Evolutionary conservation across 495 filamentous ascomycete species (phyloP).

Genomic region (Thermothielavioides terrestris): DNA sequence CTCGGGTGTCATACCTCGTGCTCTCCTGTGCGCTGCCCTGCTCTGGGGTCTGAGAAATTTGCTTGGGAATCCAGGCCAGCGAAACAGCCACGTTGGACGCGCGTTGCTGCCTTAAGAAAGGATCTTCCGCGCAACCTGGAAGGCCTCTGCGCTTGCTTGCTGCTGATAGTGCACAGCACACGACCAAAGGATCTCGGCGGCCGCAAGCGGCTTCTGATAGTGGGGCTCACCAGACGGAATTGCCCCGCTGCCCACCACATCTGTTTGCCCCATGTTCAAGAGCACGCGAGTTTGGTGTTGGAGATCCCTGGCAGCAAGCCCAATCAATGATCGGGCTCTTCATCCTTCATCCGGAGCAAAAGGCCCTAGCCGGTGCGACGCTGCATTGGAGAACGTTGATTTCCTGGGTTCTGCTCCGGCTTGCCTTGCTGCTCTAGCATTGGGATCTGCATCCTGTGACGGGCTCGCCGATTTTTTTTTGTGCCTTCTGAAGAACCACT

Average conservation of each 20-base stretch:
- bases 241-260: neutral
- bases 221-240: neutral
- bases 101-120: neutral
- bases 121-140: too few species aligned
- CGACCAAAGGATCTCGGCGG: neutral
- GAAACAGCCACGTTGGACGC: too few species aligned
- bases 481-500: neutral
- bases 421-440: too few species aligned
- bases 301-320: neutral
- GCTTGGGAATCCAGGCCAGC: neutral
- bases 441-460: too few species aligned
- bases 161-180: too few species aligned
- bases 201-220: neutral
- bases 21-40: too few species aligned
- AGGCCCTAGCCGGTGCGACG: neutral
- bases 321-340: neutral
- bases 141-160: too few species aligned
- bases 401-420: too few species aligned
- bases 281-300: neutral
- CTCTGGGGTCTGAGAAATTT: neutral
- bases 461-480: neutral
- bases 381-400: neutral
- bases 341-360: constrained; percentile 1
- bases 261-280: neutral
- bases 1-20: too few species aligned